phyloP scores from a whole-genome alignment of 2,329 filamentous ascomycete species.

The Paraphaeosphaeria sporulosa region DNA sequence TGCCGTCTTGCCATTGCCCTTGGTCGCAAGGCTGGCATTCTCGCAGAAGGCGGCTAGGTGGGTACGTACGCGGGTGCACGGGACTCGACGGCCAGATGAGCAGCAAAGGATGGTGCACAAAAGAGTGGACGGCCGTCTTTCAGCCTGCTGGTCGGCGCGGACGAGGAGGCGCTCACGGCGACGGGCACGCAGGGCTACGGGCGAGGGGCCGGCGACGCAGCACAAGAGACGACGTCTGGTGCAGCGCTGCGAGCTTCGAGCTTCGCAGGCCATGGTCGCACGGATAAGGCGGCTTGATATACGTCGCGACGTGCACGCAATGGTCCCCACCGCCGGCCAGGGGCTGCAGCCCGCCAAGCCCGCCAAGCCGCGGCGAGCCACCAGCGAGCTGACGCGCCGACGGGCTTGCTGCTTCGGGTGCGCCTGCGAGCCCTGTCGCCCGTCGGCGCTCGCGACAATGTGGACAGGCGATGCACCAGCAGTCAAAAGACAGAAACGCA shows the following conservation, averaged over 20 bases:
- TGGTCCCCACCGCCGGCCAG: background rate
- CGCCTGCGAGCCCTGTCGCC: background rate
- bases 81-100: background rate
- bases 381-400: too few relatives aligned
- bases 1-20: slow-evolving; percentile 1
- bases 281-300: slow-evolving; percentile 8
- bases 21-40: background rate
- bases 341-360: background rate
- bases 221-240: background rate
- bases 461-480: too few relatives aligned
- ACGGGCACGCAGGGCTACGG: background rate
- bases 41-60: background rate
- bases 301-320: background rate
- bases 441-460: too few relatives aligned
- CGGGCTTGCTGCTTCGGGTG: too few relatives aligned
- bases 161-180: background rate
- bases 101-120: background rate
- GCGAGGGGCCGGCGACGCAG: too few relatives aligned
- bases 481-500: too few relatives aligned
- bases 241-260: too few relatives aligned
- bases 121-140: slow-evolving; percentile 8
- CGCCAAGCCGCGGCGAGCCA: background rate
- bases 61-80: background rate
- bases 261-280: background rate
- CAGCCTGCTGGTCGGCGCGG: slow-evolving; percentile 2